These are phyloP conservation scores for Septoria petroselini DNA, from an alignment of 2,329 filamentous ascomycete genomes.

Conservation along the genomic window DNA sequence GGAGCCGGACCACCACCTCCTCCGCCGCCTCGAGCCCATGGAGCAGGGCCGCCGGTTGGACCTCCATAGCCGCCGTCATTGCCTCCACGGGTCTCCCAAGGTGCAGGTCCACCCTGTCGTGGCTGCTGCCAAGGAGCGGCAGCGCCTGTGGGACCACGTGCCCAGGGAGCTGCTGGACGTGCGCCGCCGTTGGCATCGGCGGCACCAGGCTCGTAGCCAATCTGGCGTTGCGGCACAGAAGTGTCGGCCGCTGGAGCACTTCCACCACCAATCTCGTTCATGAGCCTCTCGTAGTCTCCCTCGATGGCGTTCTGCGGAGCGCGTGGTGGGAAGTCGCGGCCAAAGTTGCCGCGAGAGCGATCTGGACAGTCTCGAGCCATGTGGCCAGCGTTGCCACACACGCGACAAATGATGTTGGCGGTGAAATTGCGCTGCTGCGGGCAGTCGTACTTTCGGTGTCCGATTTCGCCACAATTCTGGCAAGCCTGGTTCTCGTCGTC, in stretches of 20 bases:
- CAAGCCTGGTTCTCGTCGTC: conserved; percentile 99
- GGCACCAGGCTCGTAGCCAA: conserved; percentile 75
- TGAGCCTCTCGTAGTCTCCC: conserved; percentile 95
- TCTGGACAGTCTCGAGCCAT: conserved; percentile 99
- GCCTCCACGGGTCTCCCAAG: conserved; percentile 37
- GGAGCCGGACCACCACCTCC: conserved; percentile 29
- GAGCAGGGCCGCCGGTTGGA: conserved; percentile 24
- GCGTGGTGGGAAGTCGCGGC: conserved; percentile 68
- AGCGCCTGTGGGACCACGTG: conserved; percentile 32
- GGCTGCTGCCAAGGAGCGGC: conserved; percentile 40
- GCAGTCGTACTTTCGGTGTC: conserved; percentile 97
- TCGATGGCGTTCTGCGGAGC: conserved; percentile 68
- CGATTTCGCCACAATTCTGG: conserved; percentile 98
- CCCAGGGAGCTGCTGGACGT: conserved; percentile 31
- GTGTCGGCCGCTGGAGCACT: conserved; percentile 38
- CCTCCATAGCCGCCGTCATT: conserved; percentile 27
- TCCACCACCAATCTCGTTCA: conserved; percentile 86
- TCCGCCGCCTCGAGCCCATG: conserved; percentile 24
- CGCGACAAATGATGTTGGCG: conserved; percentile 97
- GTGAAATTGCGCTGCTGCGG: conserved; percentile 97
- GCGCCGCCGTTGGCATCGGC: conserved; percentile 62
- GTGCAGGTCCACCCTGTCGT: conserved; percentile 33
- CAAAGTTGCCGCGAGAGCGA: conserved; percentile 82
- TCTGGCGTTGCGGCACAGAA: conserved; percentile 67
- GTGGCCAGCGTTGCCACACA: conserved; percentile 95